A percentile compares a stretch with the other conserved stretches of the same genome.
phyloP scores from a whole-genome alignment of 441 rosid genomes.

The Viola pubescens region DNA sequence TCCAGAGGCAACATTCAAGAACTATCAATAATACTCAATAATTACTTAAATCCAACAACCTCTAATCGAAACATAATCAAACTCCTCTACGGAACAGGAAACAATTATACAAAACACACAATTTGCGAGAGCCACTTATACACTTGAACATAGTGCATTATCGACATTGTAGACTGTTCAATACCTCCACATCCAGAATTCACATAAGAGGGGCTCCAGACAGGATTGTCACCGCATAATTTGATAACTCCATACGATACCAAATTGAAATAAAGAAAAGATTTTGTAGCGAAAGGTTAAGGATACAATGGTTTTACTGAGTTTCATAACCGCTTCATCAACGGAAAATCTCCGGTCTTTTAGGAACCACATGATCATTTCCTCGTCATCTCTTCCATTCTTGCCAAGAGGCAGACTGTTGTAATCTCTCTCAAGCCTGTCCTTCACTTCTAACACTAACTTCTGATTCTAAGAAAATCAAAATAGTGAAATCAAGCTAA shows the following conservation, averaged over 20 bases:
- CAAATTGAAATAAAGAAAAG: conserved; percentile 5
- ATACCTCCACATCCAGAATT: too few relatives aligned
- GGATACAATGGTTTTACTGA: conserved; percentile 87
- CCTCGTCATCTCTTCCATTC: conserved; percentile 92
- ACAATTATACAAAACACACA: neutral
- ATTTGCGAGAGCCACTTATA: too few relatives aligned
- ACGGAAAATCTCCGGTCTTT: conserved; percentile 66
- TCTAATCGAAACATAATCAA: neutral
- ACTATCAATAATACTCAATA: too few relatives aligned
- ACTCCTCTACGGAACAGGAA: neutral
- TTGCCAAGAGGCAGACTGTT: conserved; percentile 62
- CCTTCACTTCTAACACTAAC: conserved; percentile 71
- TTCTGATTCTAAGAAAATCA: conserved; percentile 29
- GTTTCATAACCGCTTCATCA: conserved; percentile 53
- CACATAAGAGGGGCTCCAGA: too few relatives aligned
- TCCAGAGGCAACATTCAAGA: too few relatives aligned
- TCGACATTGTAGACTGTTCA: too few relatives aligned
- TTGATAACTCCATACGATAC: neutral
- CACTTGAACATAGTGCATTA: too few relatives aligned
- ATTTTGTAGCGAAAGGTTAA: conserved; percentile 6
- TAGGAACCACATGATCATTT: conserved; percentile 82
- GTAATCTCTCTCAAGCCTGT: conserved; percentile 56
- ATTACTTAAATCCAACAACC: neutral
- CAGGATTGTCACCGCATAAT: too few relatives aligned
- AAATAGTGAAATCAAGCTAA: conserved; percentile 10